Evolutionary conservation across 768 basidiomycete species (phyloP), one percentile per base, ranked within the genome.

Genomic region (Kondoa subrosea): DNA sequence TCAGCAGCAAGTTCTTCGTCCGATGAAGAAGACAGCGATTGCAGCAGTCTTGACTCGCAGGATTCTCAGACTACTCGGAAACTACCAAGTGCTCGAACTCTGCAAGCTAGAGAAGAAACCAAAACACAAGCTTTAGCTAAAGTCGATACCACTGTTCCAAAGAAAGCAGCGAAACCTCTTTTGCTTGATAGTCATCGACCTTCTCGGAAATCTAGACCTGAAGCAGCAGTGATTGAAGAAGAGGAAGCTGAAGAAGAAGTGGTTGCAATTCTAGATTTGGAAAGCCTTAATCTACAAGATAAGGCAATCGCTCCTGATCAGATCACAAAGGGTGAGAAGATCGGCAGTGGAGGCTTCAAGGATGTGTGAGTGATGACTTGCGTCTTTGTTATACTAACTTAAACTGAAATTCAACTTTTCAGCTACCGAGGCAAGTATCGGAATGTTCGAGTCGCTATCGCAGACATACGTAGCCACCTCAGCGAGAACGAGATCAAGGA

Each of bases 261-360:
- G 64, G 77, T 75, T 57, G 82, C 65, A 59, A 75, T 81, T 92
- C 81, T 99, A n/a, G 93, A 99, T 76, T 79, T 99, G 62, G 90
- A 88, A 75, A 89, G 87, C 68, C 78, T 99, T 56, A 93, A 93
- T 8, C 77, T 99, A 69, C 90, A 95, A 66, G 93, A 97, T 78
- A 84, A 89, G 68, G 92, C 96, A 80, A 97, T 99, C 70, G 87
- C 89, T 2, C 86, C 87, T 0, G 87, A 91, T 34, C 91, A 87
- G 77, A 78, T 99, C 67, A 83, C 83, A 64, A 96, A 93, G 77
- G 80, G 93, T 56, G 93, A 96, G 79, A 95, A 93, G 80, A 95
- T 99, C 72, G 95, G 95, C 12, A 93, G 91, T 73, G 95, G 95
- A 34, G 95, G 95, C 1, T 99, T 97, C 81, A 99, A 99, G 79